These are phyloP conservation scores for Lentinula sp. DNA, from an alignment of 768 basidiomycete species.

Conservation along the genomic window DNA sequence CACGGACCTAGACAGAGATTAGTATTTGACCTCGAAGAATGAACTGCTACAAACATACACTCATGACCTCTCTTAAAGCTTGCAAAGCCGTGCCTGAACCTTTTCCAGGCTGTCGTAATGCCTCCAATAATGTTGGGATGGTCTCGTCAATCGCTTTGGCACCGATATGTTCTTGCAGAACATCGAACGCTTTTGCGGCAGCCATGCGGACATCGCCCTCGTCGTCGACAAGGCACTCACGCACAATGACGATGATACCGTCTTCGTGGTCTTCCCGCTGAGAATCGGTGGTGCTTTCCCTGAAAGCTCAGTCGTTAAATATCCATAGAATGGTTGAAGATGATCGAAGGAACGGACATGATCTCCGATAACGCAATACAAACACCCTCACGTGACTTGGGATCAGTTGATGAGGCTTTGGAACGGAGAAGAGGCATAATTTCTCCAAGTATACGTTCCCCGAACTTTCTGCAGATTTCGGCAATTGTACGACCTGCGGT, in stretches of 20 bases:
- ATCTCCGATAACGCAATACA: slow-evolving; percentile 85
- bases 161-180: slow-evolving; percentile 88
- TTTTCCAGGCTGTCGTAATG: slow-evolving; percentile 87
- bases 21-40: neutral
- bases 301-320: slow-evolving; percentile 21
- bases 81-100: slow-evolving; percentile 94
- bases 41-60: slow-evolving; percentile 33
- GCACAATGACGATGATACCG: slow-evolving; percentile 81
- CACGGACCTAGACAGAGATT: slow-evolving; percentile 61
- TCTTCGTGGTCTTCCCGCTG: slow-evolving; percentile 87
- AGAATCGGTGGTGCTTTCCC: slow-evolving; percentile 76
- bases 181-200: slow-evolving; percentile 84
- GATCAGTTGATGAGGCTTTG: slow-evolving; percentile 55
- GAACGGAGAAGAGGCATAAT: slow-evolving; percentile 74
- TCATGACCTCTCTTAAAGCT: slow-evolving; percentile 92
- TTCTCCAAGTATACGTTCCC: slow-evolving; percentile 83
- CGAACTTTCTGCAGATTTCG: slow-evolving; percentile 93
- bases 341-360: slow-evolving; percentile 47
- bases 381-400: slow-evolving; percentile 73
- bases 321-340: neutral
- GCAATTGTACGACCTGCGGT: slow-evolving; percentile 83
- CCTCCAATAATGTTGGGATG: slow-evolving; percentile 90
- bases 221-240: slow-evolving; percentile 82
- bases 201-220: slow-evolving; percentile 82
- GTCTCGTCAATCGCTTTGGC: slow-evolving; percentile 92